Conservation (phyloP, 208 protist genomes). For the Leishmania guyanensis region DNA sequence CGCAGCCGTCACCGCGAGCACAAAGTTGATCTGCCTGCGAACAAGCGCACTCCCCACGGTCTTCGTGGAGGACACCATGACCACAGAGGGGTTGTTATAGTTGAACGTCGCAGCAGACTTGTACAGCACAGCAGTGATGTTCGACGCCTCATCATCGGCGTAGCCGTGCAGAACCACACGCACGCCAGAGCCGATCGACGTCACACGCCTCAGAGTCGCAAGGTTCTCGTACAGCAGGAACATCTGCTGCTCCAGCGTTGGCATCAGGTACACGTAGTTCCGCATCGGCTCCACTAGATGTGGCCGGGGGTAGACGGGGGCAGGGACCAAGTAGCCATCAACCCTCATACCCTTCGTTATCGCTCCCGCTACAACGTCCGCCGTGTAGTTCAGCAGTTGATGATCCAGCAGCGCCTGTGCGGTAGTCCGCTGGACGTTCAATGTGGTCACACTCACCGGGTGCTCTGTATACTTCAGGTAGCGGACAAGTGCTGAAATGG, state of each 20-base stretch:
- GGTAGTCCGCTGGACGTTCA: not conserved
- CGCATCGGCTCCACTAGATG: not conserved
- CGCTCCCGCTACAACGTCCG: not conserved
- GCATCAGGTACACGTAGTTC: conserved; percentile 22
- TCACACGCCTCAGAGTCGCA: not conserved
- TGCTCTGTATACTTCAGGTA: not conserved
- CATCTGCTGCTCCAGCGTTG: conserved; percentile 58
- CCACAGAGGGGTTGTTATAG: not conserved
- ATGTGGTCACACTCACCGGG: not conserved
- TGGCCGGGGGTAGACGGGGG: not conserved
- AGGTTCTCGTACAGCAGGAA: conserved; percentile 36
- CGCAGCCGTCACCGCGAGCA: conserved; percentile 18
- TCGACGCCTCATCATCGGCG: not conserved
- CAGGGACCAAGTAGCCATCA: not conserved
- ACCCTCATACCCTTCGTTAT: not conserved
- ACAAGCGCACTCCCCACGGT: not conserved
- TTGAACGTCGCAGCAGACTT: conserved; percentile 17
- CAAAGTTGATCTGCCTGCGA: not conserved
- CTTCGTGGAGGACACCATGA: not conserved
- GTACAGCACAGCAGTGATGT: conserved; percentile 2
- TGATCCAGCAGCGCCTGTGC: not conserved
- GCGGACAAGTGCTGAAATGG: not conserved
- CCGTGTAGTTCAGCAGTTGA: not conserved
- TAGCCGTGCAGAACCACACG: conserved; percentile 16
- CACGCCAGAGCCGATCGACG: not conserved